Evolutionary conservation across 1,284 basidiomycete genomes (phyloP), one percentile per base, ranked within the genome.

Genomic region (Wallemia hederae): DNA sequence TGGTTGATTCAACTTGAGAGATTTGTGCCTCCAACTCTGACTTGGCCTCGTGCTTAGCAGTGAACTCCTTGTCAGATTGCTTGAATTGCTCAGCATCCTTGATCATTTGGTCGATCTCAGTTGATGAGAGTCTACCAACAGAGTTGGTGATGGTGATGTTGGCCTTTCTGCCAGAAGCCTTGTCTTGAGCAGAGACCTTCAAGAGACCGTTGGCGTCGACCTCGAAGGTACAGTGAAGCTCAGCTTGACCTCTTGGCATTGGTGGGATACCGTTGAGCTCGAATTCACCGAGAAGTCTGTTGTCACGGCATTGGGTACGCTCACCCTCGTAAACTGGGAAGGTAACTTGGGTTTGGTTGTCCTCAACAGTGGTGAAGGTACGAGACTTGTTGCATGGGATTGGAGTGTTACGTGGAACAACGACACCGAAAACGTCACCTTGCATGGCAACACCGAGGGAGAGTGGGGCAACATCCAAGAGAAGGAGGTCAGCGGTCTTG

Each of bases 261-360:
- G 90, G 91, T 60, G 90, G 89, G 69, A 96, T 94, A 69, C 90
- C 89, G 62, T 78, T 90, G 66, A 96, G 85, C 77, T 96, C 90
- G 74, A 96, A 96, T 76, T 96, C 88, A 69, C 90, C 90, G 67
- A 96, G 84, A 63, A 96, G 77, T 73, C 88, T 81, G 77, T 94
- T 94, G 76, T 96, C 90, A 70, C 87, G 85, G 77, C 88, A 92
- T 69, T 91, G 86, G 55, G 88, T 91, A 67, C 90, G 88, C 76
- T 96, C 91, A 71, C 90, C 90, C 78, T 96, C 91, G 74, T 91
- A 92, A 58, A 96, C 91, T 67, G 88, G 90, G 85, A 96, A 92
- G 64, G 87, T 89, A 74, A 96, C 90, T 61, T 83, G 86, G 64
- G 90, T 91, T 75, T 96, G 90, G 78, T 96, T 96, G 78, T 96